A percentile compares a stretch with the other conserved stretches of the same genome.
Evolutionary conservation across 2,329 filamentous ascomycete genomes (phyloP).

Genomic region (Diaporthe nobilis): DNA sequence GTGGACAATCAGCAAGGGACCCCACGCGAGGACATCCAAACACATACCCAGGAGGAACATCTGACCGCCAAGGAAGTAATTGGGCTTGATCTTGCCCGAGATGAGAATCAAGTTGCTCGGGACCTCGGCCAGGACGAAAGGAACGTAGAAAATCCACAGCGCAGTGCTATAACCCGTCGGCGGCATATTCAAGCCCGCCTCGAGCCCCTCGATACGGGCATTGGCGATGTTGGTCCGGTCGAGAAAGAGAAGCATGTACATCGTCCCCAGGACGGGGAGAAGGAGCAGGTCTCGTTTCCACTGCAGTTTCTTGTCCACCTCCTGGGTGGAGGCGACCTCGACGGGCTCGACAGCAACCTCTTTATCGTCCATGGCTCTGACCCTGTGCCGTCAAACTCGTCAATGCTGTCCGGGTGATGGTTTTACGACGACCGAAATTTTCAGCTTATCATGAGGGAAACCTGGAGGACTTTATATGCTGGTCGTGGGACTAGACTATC

Average conservation of each 20-base stretch:
- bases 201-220: conserved; percentile 59
- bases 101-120: conserved; percentile 62
- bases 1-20: not conserved
- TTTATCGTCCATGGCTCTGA: not conserved
- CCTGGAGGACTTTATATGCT: not conserved
- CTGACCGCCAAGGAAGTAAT: conserved; percentile 54
- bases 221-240: conserved; percentile 56
- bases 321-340: not conserved
- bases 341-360: not conserved
- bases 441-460: not conserved
- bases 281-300: conserved; percentile 50
- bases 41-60: conserved; percentile 56
- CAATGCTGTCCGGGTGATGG: not conserved
- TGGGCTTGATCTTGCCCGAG: conserved; percentile 54
- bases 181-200: conserved; percentile 58
- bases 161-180: conserved; percentile 58
- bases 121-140: conserved; percentile 60
- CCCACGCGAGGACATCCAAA: conserved; percentile 15
- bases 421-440: not conserved
- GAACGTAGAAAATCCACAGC: conserved; percentile 60
- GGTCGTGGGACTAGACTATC: not conserved
- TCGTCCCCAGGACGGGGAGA: conserved; percentile 47
- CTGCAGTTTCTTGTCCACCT: conserved; percentile 35
- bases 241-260: conserved; percentile 47
- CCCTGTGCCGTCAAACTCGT: too few relatives aligned